Percentiles rank a stretch among this genome's conserved stretches.
phyloP scores from a whole-genome alignment of 495 filamentous ascomycete genomes.

The Aspergillus egyptiacus region DNA sequence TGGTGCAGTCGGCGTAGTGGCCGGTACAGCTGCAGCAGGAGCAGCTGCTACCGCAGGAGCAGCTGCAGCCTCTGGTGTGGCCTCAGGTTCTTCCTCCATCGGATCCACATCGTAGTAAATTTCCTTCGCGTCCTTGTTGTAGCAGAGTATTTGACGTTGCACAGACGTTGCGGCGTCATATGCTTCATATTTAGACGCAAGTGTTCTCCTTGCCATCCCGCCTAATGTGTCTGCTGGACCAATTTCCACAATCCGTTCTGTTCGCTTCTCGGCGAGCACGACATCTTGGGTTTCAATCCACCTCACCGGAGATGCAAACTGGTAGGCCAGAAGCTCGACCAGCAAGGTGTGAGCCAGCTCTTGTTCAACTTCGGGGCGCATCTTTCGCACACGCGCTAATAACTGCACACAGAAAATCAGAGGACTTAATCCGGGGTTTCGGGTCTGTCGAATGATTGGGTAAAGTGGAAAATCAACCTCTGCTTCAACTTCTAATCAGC shows the following conservation, averaged over 20 bases:
- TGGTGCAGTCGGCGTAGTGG: constrained; percentile 50
- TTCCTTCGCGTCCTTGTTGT: constrained; percentile 98
- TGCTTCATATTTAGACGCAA: constrained; percentile 97
- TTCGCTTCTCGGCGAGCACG: constrained; percentile 88
- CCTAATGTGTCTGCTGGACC: constrained; percentile 97
- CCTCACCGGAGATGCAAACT: constrained; percentile 96
- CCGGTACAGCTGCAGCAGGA: constrained; percentile 42
- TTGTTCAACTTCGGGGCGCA: constrained; percentile 98
- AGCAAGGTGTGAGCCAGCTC: constrained; percentile 96
- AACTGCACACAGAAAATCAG: not conserved
- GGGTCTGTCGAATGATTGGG: not conserved
- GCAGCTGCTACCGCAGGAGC: constrained; percentile 20
- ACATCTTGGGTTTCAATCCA: constrained; percentile 99
- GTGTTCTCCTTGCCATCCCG: constrained; percentile 93
- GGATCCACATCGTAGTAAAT: constrained; percentile 99
- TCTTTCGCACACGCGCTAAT: constrained; percentile 38
- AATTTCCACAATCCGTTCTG: constrained; percentile 96
- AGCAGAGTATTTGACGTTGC: constrained; percentile 95
- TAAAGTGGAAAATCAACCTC: not conserved
- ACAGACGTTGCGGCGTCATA: constrained; percentile 95
- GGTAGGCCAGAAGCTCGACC: constrained; percentile 96
- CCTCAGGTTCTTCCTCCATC: constrained; percentile 77
- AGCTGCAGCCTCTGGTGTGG: constrained; percentile 43
- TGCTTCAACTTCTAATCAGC: not conserved
- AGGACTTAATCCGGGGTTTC: not conserved